Base-by-base conservation (phyloP, 306 rosid species). In the Dalbergia oliveri region DNA sequence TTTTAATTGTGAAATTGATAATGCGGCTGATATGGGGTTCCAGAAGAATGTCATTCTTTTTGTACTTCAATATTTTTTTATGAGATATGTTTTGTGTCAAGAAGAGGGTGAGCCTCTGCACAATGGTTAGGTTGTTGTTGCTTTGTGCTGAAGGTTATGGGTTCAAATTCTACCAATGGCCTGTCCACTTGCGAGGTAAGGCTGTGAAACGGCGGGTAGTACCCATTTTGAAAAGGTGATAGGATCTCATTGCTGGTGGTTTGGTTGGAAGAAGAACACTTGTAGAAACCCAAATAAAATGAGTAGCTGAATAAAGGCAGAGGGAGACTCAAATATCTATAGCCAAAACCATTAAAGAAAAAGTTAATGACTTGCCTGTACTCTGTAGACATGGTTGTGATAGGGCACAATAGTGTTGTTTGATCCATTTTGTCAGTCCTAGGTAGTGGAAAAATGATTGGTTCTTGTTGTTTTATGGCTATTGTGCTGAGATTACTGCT, bases 21-120 rank as follows among this genome's bases (percentile, higher is more conserved):
- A 84, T 79, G 75, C 64, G 21, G 51, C 26, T 69, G 81, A 33
- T 72, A 21, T 18, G 15, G 77, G 69, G 14, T 73, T 39, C 13
- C 14, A 11, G 62, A 60, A 16, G 62, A 8, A 69, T 69, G 49
- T 73, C 53, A 18, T 19, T 49, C 21, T 31, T 70, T 80, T 45
- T 9, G 1, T 26, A 11, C 64, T 33, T 45, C 7, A 31, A 70
- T 35, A 50, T 31, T 82, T 23, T 33, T 31, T 59, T 11, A 54
- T 16, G 6, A 5, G 21, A 8, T 47, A 39, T 60, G 26, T 68
- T 19, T 76, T 69, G 60, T 61, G 66, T 18, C 23, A 2, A 26
- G 31, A 26, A 26, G 31, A 26, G 3, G 31, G 31, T 26, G 31
- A 26, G 31, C 31, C 31, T 26, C 3, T 1, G 31, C 31, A 26